Percentiles rank a stretch among this genome's conserved stretches.
These are phyloP conservation scores for Perilla frutescens DNA, from an alignment of 257 asterid species.

Conservation along the genomic window DNA sequence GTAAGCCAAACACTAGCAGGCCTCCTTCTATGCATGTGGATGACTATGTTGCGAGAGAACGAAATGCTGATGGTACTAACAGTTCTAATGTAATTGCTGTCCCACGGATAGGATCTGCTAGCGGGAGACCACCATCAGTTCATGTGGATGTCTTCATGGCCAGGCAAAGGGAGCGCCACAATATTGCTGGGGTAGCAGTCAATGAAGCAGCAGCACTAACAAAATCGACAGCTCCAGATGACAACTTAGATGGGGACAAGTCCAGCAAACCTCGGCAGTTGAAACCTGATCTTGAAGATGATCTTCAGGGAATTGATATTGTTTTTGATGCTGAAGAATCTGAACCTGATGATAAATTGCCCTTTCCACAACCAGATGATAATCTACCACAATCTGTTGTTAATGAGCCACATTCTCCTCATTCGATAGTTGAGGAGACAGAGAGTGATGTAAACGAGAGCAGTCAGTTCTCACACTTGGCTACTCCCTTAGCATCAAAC, in stretches of 20 bases:
- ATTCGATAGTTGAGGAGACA: conserved; percentile 86
- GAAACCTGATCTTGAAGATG: conserved; percentile 91
- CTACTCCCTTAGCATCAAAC: conserved; percentile 56
- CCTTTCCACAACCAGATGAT: conserved; percentile 90
- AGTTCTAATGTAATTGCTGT: conserved; percentile 79
- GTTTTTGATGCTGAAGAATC: conserved; percentile 96
- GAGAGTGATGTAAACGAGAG: conserved; percentile 72
- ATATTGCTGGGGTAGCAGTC: conserved; percentile 49
- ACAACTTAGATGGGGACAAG: conserved; percentile 59
- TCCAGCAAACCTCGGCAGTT: conserved; percentile 57
- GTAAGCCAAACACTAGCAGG: conserved; percentile 97
- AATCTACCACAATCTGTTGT: conserved; percentile 63
- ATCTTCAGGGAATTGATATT: conserved; percentile 94
- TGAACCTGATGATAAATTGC: conserved; percentile 85
- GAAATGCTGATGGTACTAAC: conserved; percentile 77
- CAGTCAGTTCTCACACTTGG: conserved; percentile 63
- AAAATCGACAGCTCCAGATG: conserved; percentile 57
- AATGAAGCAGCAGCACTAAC: conserved; percentile 55
- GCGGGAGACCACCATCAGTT: conserved; percentile 94
- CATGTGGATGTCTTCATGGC: conserved; percentile 99
- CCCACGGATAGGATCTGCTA: conserved; percentile 75
- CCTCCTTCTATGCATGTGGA: conserved; percentile 99
- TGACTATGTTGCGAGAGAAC: conserved; percentile 94
- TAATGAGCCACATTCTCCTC: conserved; percentile 73
- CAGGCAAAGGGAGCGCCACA: conserved; percentile 90